Percentiles rank a stretch among this genome's conserved stretches.
Evolutionary conservation across 768 basidiomycete genomes (phyloP).

Genomic region (Daedaleopsis nitida): DNA sequence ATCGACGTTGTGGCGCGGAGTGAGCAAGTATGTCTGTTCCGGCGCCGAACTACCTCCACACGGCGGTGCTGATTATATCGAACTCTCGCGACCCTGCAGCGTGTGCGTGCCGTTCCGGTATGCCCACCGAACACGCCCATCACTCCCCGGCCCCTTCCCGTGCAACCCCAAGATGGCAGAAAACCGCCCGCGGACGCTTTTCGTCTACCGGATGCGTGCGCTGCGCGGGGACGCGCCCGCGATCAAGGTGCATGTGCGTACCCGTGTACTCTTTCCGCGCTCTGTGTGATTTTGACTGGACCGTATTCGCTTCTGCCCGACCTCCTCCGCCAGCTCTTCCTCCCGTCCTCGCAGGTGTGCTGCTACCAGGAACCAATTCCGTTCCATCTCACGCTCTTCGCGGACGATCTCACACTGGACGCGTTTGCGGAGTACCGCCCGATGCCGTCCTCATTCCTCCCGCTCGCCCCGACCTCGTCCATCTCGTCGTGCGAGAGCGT

Average conservation of each 20-base stretch:
- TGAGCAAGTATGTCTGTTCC: constrained; percentile 5
- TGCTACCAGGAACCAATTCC: constrained; percentile 28
- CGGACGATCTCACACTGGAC: constrained; percentile 23
- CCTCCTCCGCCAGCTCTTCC: constrained; percentile 22
- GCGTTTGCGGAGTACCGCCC: constrained; percentile 25
- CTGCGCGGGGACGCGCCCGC: constrained; percentile 7
- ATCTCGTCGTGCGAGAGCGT: constrained; percentile 11
- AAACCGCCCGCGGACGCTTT: constrained; percentile 24
- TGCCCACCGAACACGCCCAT: constrained; percentile 22
- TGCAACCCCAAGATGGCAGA: constrained; percentile 11
- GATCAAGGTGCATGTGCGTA: constrained; percentile 26
- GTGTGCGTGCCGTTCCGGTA: constrained; percentile 26
- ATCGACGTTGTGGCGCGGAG: constrained; percentile 23
- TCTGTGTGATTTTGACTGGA: not conserved
- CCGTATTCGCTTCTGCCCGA: not conserved
- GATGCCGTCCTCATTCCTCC: constrained; percentile 27
- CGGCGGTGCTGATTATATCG: not conserved
- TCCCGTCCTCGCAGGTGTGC: constrained; percentile 28
- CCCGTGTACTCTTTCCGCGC: not conserved
- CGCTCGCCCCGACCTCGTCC: constrained; percentile 17
- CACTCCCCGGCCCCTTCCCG: constrained; percentile 24
- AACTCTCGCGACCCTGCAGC: constrained; percentile 6
- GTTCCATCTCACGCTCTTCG: constrained; percentile 28
- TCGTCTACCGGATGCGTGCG: constrained; percentile 19
- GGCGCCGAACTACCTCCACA: not conserved